A percentile compares a stretch with the other conserved stretches of the same genome.
phyloP scores from a whole-genome alignment of 2,329 filamentous ascomycete genomes.

The Mycocentrospora acerina region DNA sequence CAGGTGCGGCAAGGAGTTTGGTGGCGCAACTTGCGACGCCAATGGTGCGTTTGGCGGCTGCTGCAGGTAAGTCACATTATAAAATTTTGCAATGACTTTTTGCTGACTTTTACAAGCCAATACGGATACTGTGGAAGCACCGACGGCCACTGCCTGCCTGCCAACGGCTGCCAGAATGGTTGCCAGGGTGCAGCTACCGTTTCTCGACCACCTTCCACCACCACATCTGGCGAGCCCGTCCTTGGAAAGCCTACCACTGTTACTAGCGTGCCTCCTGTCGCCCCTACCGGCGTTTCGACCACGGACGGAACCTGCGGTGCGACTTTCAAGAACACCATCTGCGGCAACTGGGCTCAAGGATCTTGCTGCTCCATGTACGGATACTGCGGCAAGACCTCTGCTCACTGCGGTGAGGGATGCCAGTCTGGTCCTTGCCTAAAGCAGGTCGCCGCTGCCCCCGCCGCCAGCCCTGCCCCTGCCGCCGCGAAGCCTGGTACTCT shows the following conservation, averaged over 20 bases:
- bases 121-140: slow-evolving; percentile 41
- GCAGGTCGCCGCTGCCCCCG: slow-evolving; percentile 44
- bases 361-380: slow-evolving; percentile 61
- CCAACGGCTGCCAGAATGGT: slow-evolving; percentile 45
- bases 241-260: slow-evolving; percentile 34
- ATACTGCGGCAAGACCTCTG: slow-evolving; percentile 53
- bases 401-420: slow-evolving; percentile 60
- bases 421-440: slow-evolving; percentile 54
- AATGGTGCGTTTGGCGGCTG: slow-evolving; percentile 44
- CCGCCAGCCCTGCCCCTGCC: slow-evolving; percentile 48
- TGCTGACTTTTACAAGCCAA: slow-evolving; percentile 12
- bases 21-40: slow-evolving; percentile 43
- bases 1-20: slow-evolving; percentile 45
- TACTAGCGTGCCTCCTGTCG: slow-evolving; percentile 11
- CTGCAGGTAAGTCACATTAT: slow-evolving; percentile 29
- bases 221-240: slow-evolving; percentile 40
- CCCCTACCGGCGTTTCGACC: slow-evolving; percentile 39
- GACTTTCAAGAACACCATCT: slow-evolving; percentile 51
- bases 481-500: slow-evolving; percentile 51
- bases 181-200: slow-evolving; percentile 30
- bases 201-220: slow-evolving; percentile 33
- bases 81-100: not conserved
- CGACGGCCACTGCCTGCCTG: slow-evolving; percentile 39
- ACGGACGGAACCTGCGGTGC: slow-evolving; percentile 58
- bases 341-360: slow-evolving; percentile 55